These are phyloP conservation scores for Colletotrichum camelliae DNA, from an alignment of 2,329 filamentous ascomycete genomes.

Conservation along the genomic window DNA sequence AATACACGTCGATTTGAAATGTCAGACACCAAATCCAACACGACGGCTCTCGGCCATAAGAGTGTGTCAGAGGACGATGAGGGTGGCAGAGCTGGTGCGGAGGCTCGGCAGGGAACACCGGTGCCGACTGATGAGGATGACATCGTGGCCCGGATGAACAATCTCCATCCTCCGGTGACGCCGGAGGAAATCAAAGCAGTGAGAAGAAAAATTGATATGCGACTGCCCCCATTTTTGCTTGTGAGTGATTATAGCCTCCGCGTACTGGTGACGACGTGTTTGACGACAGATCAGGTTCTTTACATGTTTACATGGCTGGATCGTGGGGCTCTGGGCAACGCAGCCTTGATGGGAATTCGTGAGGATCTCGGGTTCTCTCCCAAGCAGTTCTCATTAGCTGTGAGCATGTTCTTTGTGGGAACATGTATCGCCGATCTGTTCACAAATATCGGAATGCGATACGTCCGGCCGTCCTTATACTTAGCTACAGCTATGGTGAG, in stretches of 20 bases:
- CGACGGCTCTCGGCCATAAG: neutral
- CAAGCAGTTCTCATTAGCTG: constrained; percentile 24
- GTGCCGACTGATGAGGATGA: neutral
- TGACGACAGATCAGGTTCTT: neutral
- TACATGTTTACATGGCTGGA: constrained; percentile 22
- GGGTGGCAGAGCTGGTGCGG: neutral
- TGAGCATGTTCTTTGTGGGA: constrained; percentile 28
- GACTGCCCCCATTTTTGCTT: constrained; percentile 14
- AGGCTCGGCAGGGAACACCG: neutral
- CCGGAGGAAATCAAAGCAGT: constrained; percentile 18
- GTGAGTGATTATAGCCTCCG: neutral
- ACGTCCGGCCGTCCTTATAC: constrained; percentile 8
- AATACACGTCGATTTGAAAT: neutral
- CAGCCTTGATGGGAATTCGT: constrained; percentile 26
- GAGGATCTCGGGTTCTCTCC: constrained; percentile 24
- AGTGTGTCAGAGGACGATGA: neutral
- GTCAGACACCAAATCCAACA: neutral
- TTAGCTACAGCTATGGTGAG: constrained; percentile 11
- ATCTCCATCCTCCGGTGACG: constrained; percentile 21
- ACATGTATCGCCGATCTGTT: constrained; percentile 10
- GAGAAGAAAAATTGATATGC: constrained; percentile 24
- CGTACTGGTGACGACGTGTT: neutral
- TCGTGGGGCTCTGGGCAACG: constrained; percentile 21
- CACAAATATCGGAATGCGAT: constrained; percentile 11
- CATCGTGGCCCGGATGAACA: constrained; percentile 16